Conservation (phyloP, 1,139 yeast species). For the Kodamaea ohmeri region DNA sequence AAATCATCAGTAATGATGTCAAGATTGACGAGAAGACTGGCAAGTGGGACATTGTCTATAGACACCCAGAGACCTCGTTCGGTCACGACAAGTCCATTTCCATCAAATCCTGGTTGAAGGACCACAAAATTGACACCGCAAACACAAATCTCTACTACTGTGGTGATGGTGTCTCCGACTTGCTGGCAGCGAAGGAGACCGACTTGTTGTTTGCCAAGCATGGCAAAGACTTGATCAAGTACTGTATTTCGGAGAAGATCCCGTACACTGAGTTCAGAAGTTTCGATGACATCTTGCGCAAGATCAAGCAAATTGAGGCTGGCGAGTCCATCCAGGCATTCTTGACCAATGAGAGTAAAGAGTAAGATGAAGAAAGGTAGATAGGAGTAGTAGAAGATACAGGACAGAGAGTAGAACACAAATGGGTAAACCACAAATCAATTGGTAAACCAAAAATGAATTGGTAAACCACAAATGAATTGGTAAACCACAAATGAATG, state of each 20-base stretch:
- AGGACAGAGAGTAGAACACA: not conserved
- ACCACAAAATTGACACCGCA: slow-evolving; percentile 35
- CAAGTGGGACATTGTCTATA: slow-evolving; percentile 80
- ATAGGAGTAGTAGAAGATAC: too few species aligned
- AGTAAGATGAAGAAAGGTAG: not conserved
- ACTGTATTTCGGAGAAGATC: slow-evolving; percentile 74
- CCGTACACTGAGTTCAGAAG: slow-evolving; percentile 82
- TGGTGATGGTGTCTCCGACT: slow-evolving; percentile 96
- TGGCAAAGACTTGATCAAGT: slow-evolving; percentile 85
- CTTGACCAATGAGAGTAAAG: slow-evolving; percentile 22
- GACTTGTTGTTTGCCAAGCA: slow-evolving; percentile 89
- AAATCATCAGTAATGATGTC: slow-evolving; percentile 81
- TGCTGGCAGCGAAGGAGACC: slow-evolving; percentile 93
- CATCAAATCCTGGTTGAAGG: slow-evolving; percentile 60
- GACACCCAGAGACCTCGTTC: slow-evolving; percentile 74
- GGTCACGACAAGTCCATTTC: slow-evolving; percentile 94
- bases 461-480: too few species aligned
- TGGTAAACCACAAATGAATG: too few species aligned
- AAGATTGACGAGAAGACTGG: slow-evolving; percentile 46
- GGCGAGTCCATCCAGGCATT: slow-evolving; percentile 29
- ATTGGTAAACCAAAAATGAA: too few species aligned
- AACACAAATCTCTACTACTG: slow-evolving; percentile 64
- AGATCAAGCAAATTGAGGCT: slow-evolving; percentile 27
- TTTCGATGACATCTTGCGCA: slow-evolving; percentile 67
- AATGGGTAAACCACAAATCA: too few species aligned